Conservation (phyloP, 1,139 yeast genomes). For the Debaryomyces coudertii region DNA sequence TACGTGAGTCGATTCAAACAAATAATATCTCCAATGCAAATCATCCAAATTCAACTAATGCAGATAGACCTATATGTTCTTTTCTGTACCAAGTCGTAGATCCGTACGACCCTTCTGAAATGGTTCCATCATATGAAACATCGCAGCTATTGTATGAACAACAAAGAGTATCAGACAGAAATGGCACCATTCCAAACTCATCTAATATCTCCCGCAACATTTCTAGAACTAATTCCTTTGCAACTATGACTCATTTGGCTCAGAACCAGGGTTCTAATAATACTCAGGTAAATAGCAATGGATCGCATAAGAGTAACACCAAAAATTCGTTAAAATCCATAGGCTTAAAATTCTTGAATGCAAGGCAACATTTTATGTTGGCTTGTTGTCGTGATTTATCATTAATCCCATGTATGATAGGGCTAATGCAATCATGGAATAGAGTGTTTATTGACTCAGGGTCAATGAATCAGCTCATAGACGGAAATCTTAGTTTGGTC, state of each 20-base stretch:
- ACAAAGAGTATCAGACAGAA: slow-evolving; percentile 9
- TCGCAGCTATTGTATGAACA: slow-evolving; percentile 41
- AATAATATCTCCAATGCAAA: neutral
- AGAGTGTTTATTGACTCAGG: slow-evolving; percentile 40
- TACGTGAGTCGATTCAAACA: slow-evolving; percentile 1
- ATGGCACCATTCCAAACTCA: slow-evolving; percentile 13
- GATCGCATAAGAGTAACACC: slow-evolving; percentile 11
- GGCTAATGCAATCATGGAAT: slow-evolving; percentile 58
- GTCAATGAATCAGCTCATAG: slow-evolving; percentile 15
- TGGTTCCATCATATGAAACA: slow-evolving; percentile 49
- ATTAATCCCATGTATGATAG: slow-evolving; percentile 62
- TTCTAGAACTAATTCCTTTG: slow-evolving; percentile 20
- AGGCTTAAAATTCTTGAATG: slow-evolving; percentile 69
- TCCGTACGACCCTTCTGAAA: slow-evolving; percentile 39
- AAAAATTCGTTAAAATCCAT: slow-evolving; percentile 49
- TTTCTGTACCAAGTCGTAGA: slow-evolving; percentile 8
- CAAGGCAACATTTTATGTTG: slow-evolving; percentile 74
- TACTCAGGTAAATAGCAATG: neutral
- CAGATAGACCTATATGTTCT: neutral
- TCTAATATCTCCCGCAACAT: slow-evolving; percentile 12
- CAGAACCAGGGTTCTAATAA: neutral
- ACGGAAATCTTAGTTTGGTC: slow-evolving; percentile 2
- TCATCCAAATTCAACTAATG: neutral
- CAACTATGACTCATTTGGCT: neutral
- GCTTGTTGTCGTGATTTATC: slow-evolving; percentile 77